Conservation (phyloP, 2,329 filamentous ascomycete genomes). For the Verticillium nubilum region DNA sequence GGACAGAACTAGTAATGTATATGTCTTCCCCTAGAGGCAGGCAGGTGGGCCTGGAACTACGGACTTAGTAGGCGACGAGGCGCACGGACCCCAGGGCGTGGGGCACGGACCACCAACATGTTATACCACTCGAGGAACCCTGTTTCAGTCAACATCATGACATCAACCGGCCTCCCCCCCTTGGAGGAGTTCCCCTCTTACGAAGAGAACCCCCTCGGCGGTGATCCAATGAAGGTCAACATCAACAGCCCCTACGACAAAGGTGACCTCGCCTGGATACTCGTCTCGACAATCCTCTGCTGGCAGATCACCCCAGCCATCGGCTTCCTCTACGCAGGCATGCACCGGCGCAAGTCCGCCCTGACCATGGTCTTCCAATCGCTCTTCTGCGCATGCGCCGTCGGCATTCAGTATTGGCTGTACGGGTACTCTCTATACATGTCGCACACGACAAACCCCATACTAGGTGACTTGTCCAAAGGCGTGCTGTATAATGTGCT, state of each 20-base stretch:
- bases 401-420: constrained; percentile 41
- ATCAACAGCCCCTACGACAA: background rate
- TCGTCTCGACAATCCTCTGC: constrained; percentile 29
- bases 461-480: constrained; percentile 28
- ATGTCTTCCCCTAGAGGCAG: too few species aligned
- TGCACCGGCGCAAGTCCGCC: constrained; percentile 29
- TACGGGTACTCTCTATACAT: constrained; percentile 39
- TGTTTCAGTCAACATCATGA: too few species aligned
- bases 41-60: too few species aligned
- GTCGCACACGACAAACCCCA: constrained; percentile 26
- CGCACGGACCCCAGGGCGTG: too few species aligned
- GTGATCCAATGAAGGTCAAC: background rate
- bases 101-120: too few species aligned
- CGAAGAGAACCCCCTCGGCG: background rate
- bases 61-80: too few species aligned
- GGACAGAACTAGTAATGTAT: too few species aligned
- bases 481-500: constrained; percentile 28
- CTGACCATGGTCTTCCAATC: constrained; percentile 42
- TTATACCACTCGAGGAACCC: too few species aligned
- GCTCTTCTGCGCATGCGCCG: constrained; percentile 37
- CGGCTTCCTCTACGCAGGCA: constrained; percentile 31
- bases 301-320: constrained; percentile 34
- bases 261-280: constrained; percentile 37
- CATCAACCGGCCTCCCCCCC: background rate
- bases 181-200: background rate